phyloP scores from a whole-genome alignment of 2,329 filamentous ascomycete species.

The Aureobasidium uvarum region DNA sequence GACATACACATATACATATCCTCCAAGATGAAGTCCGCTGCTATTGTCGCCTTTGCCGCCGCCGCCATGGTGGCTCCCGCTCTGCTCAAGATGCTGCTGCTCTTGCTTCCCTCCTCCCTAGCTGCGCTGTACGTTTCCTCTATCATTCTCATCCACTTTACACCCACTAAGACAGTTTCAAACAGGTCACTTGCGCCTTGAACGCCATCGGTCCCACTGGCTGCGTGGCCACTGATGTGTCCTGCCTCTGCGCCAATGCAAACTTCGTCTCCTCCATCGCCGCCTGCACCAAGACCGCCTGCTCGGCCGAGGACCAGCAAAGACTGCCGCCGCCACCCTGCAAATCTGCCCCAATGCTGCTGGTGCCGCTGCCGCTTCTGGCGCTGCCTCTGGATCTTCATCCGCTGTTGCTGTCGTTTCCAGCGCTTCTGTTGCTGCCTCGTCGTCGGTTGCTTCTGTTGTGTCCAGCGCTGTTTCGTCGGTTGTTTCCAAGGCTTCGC shows the following conservation, averaged over 20 bases:
- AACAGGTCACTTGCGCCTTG: slow-evolving; percentile 5
- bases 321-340: not conserved
- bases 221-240: not conserved
- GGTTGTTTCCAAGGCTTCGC: not conserved
- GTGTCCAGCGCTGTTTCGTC: not conserved
- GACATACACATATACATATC: not conserved
- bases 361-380: not conserved
- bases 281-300: not conserved
- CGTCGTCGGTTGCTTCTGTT: not conserved
- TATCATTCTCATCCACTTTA: not conserved
- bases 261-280: not conserved
- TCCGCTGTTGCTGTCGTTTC: not conserved
- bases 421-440: not conserved
- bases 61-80: not conserved
- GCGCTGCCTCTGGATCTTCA: not conserved
- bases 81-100: slow-evolving; percentile 9
- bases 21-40: not conserved
- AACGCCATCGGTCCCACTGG: not conserved
- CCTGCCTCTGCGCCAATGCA: not conserved
- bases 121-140: slow-evolving; percentile 3
- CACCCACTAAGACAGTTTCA: not conserved
- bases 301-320: not conserved
- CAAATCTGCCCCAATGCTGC: slow-evolving; percentile 2
- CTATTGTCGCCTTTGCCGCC: not conserved
- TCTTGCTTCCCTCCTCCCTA: not conserved